A percentile compares a stretch with the other conserved stretches of the same genome.
These are phyloP conservation scores for Neurospora tetrasperma DNA, from an alignment of 495 filamentous ascomycete genomes.

Conservation along the genomic window DNA sequence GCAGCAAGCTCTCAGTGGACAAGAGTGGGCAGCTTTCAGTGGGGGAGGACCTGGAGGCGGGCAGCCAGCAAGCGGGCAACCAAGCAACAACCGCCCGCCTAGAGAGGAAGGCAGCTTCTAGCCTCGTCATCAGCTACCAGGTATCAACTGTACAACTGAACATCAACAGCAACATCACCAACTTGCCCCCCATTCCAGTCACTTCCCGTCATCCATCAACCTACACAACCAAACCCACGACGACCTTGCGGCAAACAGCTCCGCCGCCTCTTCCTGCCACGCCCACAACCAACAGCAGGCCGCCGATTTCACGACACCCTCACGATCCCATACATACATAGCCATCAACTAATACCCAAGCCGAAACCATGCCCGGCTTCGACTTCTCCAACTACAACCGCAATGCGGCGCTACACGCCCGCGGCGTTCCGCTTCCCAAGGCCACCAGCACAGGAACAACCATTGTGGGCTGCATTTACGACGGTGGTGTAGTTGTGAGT, in stretches of 20 bases:
- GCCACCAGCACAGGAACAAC: slow-evolving; percentile 98
- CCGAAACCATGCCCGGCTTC: slow-evolving; percentile 73
- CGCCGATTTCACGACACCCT: not conserved
- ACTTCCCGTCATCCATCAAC: slow-evolving; percentile 1
- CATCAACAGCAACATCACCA: not conserved
- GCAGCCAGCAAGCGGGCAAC: not conserved
- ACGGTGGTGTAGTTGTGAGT: slow-evolving; percentile 88
- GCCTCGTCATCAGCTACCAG: slow-evolving; percentile 29
- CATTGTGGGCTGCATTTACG: slow-evolving; percentile 95
- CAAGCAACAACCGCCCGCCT: slow-evolving; percentile 3
- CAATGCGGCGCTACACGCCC: slow-evolving; percentile 88
- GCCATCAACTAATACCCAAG: not conserved
- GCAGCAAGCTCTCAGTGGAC: not conserved
- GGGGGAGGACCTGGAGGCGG: not conserved
- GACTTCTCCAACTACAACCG: slow-evolving; percentile 99
- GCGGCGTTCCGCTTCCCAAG: slow-evolving; percentile 88
- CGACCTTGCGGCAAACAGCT: not conserved
- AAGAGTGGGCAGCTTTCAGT: not conserved
- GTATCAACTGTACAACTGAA: slow-evolving; percentile 8
- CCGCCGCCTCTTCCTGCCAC: not conserved
- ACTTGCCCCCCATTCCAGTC: not conserved
- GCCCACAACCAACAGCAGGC: not conserved
- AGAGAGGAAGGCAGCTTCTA: slow-evolving; percentile 25
- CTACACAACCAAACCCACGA: not conserved
- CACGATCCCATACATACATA: not conserved